Percentiles rank a stretch among this genome's conserved stretches.
phyloP scores from a whole-genome alignment of 1,284 basidiomycete genomes.

The Puccinia hordei region DNA sequence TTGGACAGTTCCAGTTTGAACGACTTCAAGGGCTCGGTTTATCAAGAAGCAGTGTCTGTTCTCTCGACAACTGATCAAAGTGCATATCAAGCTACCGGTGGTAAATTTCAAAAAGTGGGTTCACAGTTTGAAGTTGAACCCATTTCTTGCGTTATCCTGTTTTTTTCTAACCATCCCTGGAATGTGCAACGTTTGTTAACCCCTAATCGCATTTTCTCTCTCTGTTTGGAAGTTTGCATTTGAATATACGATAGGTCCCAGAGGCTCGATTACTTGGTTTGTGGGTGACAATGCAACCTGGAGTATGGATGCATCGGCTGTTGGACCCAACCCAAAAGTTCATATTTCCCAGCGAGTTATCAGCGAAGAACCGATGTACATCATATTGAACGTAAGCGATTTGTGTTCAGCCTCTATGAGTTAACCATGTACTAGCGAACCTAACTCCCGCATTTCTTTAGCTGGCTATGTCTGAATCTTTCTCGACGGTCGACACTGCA shows the following conservation, averaged over 20 bases:
- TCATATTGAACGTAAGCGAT: constrained; percentile 57
- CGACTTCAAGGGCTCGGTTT: constrained; percentile 72
- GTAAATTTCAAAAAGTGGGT: constrained; percentile 52
- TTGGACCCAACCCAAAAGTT: constrained; percentile 45
- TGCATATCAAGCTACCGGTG: constrained; percentile 55
- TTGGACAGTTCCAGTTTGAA: constrained; percentile 65
- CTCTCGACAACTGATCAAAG: constrained; percentile 55
- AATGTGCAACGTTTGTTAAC: neutral
- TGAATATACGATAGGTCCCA: constrained; percentile 49
- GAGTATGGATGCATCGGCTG: constrained; percentile 25
- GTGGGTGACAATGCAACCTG: constrained; percentile 43
- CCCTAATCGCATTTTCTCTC: neutral
- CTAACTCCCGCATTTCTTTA: neutral
- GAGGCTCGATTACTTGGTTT: constrained; percentile 50
- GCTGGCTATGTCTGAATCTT: constrained; percentile 47
- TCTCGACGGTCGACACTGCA: constrained; percentile 39
- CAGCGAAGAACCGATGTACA: constrained; percentile 57
- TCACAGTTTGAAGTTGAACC: neutral
- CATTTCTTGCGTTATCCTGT: neutral
- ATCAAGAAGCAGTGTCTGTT: constrained; percentile 68
- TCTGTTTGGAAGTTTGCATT: constrained; percentile 10
- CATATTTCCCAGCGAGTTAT: constrained; percentile 52
- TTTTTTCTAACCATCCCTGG: neutral
- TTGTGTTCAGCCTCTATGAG: constrained; percentile 30
- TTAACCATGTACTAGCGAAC: neutral